phyloP scores from a whole-genome alignment of 306 rosid genomes.

The Begonia loranthoides region DNA sequence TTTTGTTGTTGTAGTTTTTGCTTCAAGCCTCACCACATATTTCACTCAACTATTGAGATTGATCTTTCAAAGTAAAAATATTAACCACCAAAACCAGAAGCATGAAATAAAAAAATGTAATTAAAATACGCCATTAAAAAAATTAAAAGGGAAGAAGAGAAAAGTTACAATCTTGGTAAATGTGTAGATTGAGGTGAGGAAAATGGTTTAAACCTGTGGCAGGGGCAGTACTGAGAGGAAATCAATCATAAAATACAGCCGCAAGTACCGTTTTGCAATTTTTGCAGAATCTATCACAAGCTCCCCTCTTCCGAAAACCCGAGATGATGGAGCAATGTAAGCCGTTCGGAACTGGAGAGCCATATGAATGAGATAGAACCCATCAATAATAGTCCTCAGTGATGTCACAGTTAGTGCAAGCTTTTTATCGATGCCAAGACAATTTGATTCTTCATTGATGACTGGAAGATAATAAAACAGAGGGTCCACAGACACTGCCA shows the following conservation, averaged over 20 bases:
- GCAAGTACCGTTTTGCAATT: slow-evolving; percentile 85
- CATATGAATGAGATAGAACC: slow-evolving; percentile 82
- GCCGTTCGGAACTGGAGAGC: slow-evolving; percentile 96
- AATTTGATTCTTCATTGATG: slow-evolving; percentile 31
- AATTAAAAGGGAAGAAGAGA: slow-evolving; percentile 4
- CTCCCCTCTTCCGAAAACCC: slow-evolving; percentile 98
- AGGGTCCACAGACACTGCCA: slow-evolving; percentile 89
- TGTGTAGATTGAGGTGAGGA: background rate
- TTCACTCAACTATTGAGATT: no score
- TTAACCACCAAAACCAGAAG: no score
- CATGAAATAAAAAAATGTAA: no score
- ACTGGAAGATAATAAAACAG: slow-evolving; percentile 88
- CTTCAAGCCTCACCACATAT: no score
- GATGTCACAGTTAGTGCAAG: slow-evolving; percentile 73
- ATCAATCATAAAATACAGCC: slow-evolving; percentile 64
- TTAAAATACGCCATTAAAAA: no score
- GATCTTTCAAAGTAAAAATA: no score
- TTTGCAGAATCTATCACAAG: slow-evolving; percentile 83
- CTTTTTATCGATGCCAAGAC: slow-evolving; percentile 74
- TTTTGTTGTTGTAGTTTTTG: no score
- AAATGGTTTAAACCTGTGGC: slow-evolving; percentile 63
- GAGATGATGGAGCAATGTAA: slow-evolving; percentile 95
- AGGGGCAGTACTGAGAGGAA: slow-evolving; percentile 74
- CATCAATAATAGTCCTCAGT: slow-evolving; percentile 69
- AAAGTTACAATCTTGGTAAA: background rate